Conservation (phyloP, 2,329 filamentous ascomycete genomes). For the Seiridium cupressi region DNA sequence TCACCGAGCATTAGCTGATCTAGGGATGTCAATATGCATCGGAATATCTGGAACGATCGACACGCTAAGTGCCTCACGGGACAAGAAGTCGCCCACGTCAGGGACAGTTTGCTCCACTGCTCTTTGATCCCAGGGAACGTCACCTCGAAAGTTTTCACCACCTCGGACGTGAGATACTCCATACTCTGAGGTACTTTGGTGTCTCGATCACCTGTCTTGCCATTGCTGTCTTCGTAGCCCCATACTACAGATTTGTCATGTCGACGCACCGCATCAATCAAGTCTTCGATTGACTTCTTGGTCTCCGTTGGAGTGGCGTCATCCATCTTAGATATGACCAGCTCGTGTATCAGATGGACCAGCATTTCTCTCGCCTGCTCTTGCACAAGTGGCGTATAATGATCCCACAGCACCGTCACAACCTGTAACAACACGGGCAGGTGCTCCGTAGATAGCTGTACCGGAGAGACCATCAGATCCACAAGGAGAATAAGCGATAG, state of each 20-base stretch:
- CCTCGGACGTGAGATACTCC: slow-evolving; percentile 77
- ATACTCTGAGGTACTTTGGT: slow-evolving; percentile 85
- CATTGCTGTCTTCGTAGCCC: slow-evolving; percentile 91
- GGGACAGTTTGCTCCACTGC: slow-evolving; percentile 83
- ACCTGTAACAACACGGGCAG: slow-evolving; percentile 87
- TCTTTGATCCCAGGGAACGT: slow-evolving; percentile 85
- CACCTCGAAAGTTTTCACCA: slow-evolving; percentile 81
- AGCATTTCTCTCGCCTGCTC: slow-evolving; percentile 98
- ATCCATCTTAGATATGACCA: slow-evolving; percentile 79
- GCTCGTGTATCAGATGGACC: slow-evolving; percentile 93
- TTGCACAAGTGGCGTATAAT: slow-evolving; percentile 91
- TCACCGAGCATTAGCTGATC: slow-evolving; percentile 95
- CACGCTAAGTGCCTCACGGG: slow-evolving; percentile 93
- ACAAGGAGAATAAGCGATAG: slow-evolving; percentile 90
- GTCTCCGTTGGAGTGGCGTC: slow-evolving; percentile 60
- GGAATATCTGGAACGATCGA: slow-evolving; percentile 94
- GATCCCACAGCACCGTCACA: slow-evolving; percentile 93
- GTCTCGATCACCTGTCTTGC: slow-evolving; percentile 69
- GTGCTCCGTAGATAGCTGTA: slow-evolving; percentile 74
- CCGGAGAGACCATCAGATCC: slow-evolving; percentile 91
- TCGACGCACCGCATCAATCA: slow-evolving; percentile 82
- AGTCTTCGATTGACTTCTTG: slow-evolving; percentile 77
- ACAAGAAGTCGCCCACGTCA: slow-evolving; percentile 96
- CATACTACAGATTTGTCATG: slow-evolving; percentile 85
- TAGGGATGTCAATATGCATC: slow-evolving; percentile 85